Conservation (phyloP, 345 rosid genomes). For the Hibiscus trionum region DNA sequence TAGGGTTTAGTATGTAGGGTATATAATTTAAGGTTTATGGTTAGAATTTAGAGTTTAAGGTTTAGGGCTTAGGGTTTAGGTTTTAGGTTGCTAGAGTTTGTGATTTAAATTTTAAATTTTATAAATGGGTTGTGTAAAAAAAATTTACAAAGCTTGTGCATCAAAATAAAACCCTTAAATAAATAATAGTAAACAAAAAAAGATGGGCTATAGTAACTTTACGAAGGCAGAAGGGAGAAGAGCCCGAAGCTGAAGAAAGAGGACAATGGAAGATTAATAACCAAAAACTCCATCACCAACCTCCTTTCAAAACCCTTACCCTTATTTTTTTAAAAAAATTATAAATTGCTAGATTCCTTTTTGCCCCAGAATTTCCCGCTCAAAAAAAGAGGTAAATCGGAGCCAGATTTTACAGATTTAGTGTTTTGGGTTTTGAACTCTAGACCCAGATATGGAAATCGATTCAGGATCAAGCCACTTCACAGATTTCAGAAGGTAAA, state of each 20-base stretch:
- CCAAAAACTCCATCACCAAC: background rate
- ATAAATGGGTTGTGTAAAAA: no score
- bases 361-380: background rate
- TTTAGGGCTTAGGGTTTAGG: no score
- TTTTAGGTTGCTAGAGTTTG: no score
- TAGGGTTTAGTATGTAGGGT: no score
- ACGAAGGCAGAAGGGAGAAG: background rate
- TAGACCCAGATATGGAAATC: constrained; percentile 20
- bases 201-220: background rate
- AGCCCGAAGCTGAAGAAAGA: background rate
- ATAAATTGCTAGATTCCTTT: background rate
- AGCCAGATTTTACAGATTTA: background rate
- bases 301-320: background rate
- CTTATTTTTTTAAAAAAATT: background rate
- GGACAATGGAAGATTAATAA: constrained; percentile 1
- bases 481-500: constrained; percentile 49
- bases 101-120: no score
- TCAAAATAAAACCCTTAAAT: no score
- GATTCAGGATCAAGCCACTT: constrained; percentile 34
- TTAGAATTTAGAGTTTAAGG: no score
- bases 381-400: background rate
- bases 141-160: no score
- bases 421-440: background rate
- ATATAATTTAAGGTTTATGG: no score
- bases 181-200: background rate